Base-by-base conservation (phyloP, 2,329 filamentous ascomycete species). In the Penicillium decumbens region DNA sequence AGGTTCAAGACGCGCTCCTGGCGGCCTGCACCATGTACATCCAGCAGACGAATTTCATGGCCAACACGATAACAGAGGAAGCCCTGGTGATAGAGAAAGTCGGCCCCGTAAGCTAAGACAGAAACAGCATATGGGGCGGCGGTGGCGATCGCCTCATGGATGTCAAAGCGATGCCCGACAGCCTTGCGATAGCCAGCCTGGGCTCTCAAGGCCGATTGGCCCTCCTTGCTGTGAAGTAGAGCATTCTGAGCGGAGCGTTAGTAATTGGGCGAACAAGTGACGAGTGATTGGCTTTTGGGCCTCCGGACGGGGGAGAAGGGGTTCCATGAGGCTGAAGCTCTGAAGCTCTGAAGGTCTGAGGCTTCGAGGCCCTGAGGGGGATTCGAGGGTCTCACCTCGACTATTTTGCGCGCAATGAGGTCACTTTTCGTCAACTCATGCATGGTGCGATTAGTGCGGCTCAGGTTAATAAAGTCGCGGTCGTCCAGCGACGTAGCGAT, bases 21-120 rank as follows among this genome's bases (percentile, higher is more conserved):
- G 20, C 62, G 63, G 2, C 70, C 71, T 0, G 75, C 74, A 6
- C 64, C 61, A 56, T 81, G 78, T 15, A 88, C 68, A 51, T 85
- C 74, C 41, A 86, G 72, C 24, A 88, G 65, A 3, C 80, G 78
- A 24, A 90, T 73, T 32, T 67, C 71, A 41, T 71, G 68, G 43
- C 76, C 74, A 35, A 75, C 63, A 9, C 80, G 76, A 61, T 89
- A 85, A 58, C 84, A 88, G 13, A 90, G 69, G 9, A 80, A 74
- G 5, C 86, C 84, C 49, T 81, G 76, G 15, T 74, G 72, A 63
- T 86, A 89, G 1, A 83, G 65, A 65, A 84, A 88, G 3, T 75
- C 73, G 23, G 81, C 77, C 3, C 78, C 83, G 45, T 80, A 72
- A 3, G 78, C 85, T 28, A 89, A 62, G 0, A 83, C 71, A 2